Percentiles rank a stretch among this genome's conserved stretches.
Evolutionary conservation across 805 yeast species (phyloP).

Genomic region (Spathaspora boniae): DNA sequence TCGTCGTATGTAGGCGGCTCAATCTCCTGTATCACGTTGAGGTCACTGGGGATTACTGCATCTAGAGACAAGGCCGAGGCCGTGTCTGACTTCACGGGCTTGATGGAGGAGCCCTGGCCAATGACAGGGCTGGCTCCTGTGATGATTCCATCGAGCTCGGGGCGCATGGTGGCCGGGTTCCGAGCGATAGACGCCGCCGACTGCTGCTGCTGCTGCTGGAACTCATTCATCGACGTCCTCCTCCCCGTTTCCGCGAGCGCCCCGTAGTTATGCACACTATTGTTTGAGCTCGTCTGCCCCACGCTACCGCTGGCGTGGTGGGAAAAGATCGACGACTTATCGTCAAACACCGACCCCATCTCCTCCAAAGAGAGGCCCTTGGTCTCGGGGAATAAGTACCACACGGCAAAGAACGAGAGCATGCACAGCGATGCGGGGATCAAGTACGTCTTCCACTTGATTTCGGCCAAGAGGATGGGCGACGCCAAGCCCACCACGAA

Average conservation of each 20-base stretch:
- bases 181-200: constrained; percentile 45
- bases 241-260: constrained; percentile 14
- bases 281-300: constrained; percentile 5
- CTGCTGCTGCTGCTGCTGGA: constrained; percentile 6
- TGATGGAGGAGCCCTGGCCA: constrained; percentile 10
- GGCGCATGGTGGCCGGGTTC: constrained; percentile 29
- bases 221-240: not conserved
- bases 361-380: constrained; percentile 86
- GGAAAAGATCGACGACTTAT: constrained; percentile 38
- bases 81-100: constrained; percentile 22
- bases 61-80: constrained; percentile 17
- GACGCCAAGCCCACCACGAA: constrained; percentile 91
- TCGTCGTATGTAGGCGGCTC: constrained; percentile 33
- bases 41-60: constrained; percentile 13
- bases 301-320: constrained; percentile 31
- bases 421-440: constrained; percentile 79
- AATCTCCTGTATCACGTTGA: constrained; percentile 27
- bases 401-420: constrained; percentile 69
- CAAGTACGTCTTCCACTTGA: constrained; percentile 77
- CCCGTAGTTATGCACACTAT: constrained; percentile 12
- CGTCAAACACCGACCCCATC: constrained; percentile 89
- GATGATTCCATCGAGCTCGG: constrained; percentile 15
- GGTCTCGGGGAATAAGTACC: constrained; percentile 79
- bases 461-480: constrained; percentile 73
- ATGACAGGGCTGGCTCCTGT: constrained; percentile 1